These are phyloP conservation scores for Aspergillus persii DNA, from an alignment of 2,329 filamentous ascomycete species.

Conservation along the genomic window DNA sequence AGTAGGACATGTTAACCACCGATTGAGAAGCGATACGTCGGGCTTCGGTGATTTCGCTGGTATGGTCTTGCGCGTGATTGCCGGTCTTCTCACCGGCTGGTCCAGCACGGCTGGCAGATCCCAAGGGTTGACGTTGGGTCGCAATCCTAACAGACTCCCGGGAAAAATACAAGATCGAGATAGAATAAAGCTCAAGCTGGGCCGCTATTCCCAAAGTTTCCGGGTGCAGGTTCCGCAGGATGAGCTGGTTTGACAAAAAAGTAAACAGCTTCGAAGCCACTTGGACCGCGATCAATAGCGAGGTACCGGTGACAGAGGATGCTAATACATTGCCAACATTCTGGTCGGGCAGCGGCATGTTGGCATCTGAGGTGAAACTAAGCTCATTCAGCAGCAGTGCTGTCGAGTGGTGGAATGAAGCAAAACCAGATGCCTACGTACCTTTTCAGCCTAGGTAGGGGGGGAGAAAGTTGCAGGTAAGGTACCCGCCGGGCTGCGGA, in stretches of 20 bases:
- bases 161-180: slow-evolving; percentile 91
- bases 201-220: slow-evolving; percentile 79
- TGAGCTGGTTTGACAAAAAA: slow-evolving; percentile 86
- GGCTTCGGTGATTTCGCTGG: slow-evolving; percentile 16
- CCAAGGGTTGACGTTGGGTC: slow-evolving; percentile 70
- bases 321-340: slow-evolving; percentile 23
- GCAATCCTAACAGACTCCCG: slow-evolving; percentile 89
- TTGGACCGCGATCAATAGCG: slow-evolving; percentile 84
- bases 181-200: slow-evolving; percentile 89
- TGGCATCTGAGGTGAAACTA: not conserved
- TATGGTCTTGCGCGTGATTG: slow-evolving; percentile 10
- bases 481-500: too few relatives aligned
- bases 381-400: not conserved
- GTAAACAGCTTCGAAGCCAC: slow-evolving; percentile 83
- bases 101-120: slow-evolving; percentile 15
- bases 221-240: slow-evolving; percentile 84
- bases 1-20: slow-evolving; percentile 83
- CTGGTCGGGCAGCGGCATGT: slow-evolving; percentile 20
- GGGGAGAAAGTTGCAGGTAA: too few relatives aligned
- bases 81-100: not conserved
- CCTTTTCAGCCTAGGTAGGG: too few relatives aligned
- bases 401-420: too few relatives aligned
- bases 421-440: too few relatives aligned
- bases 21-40: slow-evolving; percentile 57
- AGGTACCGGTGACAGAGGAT: slow-evolving; percentile 65